Conservation (phyloP, 2,329 filamentous ascomycete genomes). For the Clonostachys solani region DNA sequence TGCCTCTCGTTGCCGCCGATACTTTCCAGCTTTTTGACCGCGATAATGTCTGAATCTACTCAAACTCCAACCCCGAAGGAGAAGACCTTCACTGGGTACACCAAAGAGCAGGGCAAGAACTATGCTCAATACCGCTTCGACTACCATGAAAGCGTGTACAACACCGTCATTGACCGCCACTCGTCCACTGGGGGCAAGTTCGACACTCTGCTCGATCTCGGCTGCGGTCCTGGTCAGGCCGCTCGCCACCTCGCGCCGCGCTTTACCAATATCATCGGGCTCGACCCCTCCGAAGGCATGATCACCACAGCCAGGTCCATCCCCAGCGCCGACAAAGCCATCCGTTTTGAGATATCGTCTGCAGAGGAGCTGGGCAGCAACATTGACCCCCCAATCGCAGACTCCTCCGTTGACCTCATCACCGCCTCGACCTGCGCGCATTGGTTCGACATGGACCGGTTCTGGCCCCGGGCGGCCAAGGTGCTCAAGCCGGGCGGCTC, state of each 20-base stretch:
- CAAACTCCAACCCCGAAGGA: neutral
- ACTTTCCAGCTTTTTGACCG: too few species aligned
- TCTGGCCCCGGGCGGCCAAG: constrained; percentile 38
- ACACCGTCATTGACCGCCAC: constrained; percentile 39
- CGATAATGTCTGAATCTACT: too few species aligned
- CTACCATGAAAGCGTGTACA: constrained; percentile 42
- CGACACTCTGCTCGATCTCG: constrained; percentile 44
- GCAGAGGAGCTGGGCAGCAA: constrained; percentile 36
- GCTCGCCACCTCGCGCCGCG: constrained; percentile 35
- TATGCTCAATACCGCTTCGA: constrained; percentile 36
- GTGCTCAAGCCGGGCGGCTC: constrained; percentile 51
- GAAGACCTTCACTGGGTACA: neutral
- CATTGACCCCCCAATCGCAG: constrained; percentile 17
- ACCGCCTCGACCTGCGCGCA: constrained; percentile 56
- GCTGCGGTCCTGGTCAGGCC: constrained; percentile 51
- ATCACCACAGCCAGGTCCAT: constrained; percentile 37
- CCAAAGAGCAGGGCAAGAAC: constrained; percentile 26
- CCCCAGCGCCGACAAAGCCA: constrained; percentile 10
- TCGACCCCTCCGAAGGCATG: constrained; percentile 51
- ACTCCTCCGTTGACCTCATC: constrained; percentile 41
- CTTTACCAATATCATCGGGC: constrained; percentile 40
- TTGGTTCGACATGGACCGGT: constrained; percentile 51
- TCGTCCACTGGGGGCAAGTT: constrained; percentile 27
- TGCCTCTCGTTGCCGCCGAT: too few species aligned
- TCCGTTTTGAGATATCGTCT: constrained; percentile 33